Evolutionary conservation across 495 filamentous ascomycete genomes (phyloP).

Genomic region (Penicillium fimorum): DNA sequence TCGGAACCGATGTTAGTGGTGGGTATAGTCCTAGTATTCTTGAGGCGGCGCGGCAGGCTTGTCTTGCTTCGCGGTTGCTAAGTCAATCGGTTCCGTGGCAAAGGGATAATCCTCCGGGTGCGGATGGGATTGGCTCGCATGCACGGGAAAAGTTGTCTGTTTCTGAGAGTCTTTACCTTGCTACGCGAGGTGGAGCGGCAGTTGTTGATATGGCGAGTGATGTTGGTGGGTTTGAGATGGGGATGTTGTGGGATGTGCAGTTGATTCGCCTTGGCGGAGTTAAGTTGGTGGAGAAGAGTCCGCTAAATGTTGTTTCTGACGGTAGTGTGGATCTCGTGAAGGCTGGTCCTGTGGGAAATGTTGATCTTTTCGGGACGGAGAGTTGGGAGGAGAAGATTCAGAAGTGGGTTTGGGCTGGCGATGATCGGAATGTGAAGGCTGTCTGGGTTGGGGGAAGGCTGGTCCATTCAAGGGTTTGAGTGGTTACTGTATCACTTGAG

Average conservation of each 20-base stretch:
- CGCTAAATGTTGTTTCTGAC: conserved; percentile 9
- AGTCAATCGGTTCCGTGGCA: conserved; percentile 15
- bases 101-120: neutral
- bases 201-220: conserved; percentile 67
- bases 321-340: conserved; percentile 12
- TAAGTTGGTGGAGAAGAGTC: conserved; percentile 4
- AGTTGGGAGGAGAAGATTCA: conserved; percentile 74
- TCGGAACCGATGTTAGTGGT: conserved; percentile 88
- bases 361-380: conserved; percentile 87
- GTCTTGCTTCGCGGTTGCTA: conserved; percentile 63
- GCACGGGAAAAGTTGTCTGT: conserved; percentile 60
- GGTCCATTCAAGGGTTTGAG: conserved; percentile 56
- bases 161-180: conserved; percentile 86
- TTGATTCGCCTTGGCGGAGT: conserved; percentile 60
- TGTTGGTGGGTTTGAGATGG: conserved; percentile 75
- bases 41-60: conserved; percentile 74
- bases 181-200: conserved; percentile 74
- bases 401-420: conserved; percentile 89
- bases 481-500: neutral
- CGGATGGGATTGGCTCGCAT: conserved; percentile 6
- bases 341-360: conserved; percentile 24
- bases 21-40: conserved; percentile 79
- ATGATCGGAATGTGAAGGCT: conserved; percentile 76
- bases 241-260: conserved; percentile 90
- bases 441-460: conserved; percentile 72